These are phyloP conservation scores for Megacollybia platyphylla DNA, from an alignment of 1,284 basidiomycete genomes.

Conservation along the genomic window DNA sequence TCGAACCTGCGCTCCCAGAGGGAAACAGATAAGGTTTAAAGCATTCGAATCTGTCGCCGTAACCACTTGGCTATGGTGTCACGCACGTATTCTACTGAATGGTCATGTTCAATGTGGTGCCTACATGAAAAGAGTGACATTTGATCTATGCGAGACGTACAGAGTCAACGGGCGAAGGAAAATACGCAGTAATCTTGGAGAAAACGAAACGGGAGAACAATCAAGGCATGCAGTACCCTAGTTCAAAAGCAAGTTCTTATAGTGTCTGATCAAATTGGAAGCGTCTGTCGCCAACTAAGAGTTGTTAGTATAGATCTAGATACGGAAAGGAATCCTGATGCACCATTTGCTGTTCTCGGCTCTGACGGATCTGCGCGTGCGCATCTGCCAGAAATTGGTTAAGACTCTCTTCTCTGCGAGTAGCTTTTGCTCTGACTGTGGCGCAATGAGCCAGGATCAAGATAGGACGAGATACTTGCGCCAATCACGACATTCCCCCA, in stretches of 20 bases:
- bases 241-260: slow-evolving; percentile 7
- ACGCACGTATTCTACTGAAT: no score
- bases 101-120: no score
- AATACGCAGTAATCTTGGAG: no score
- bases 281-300: slow-evolving; percentile 9
- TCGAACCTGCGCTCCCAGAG: slow-evolving; percentile 30
- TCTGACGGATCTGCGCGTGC: slow-evolving; percentile 10
- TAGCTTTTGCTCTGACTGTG: slow-evolving; percentile 9
- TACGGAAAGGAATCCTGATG: not conserved
- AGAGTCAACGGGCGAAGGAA: no score
- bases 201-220: no score
- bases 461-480: not conserved
- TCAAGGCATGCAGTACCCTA: no score
- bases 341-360: slow-evolving; percentile 12
- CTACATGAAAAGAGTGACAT: no score
- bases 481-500: not conserved
- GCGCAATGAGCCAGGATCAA: not conserved
- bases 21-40: slow-evolving; percentile 19
- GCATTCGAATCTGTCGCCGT: slow-evolving; percentile 29
- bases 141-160: no score
- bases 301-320: not conserved
- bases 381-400: slow-evolving; percentile 10
- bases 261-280: slow-evolving; percentile 9
- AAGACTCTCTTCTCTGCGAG: slow-evolving; percentile 9
- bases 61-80: slow-evolving; percentile 37